Evolutionary conservation across 305 asterid species (phyloP).

Genomic region (Striga hermonthica): DNA sequence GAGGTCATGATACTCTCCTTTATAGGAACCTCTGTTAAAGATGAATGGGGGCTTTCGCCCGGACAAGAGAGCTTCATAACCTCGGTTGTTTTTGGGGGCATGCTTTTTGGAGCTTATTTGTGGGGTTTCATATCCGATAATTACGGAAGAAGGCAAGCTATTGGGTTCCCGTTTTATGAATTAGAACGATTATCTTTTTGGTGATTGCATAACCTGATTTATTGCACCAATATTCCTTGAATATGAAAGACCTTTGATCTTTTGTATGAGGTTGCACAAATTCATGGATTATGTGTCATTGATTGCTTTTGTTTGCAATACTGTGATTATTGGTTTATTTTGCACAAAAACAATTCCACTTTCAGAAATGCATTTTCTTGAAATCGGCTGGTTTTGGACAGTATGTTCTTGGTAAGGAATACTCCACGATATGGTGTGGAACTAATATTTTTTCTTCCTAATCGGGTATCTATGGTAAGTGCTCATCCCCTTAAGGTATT

Average conservation of each 20-base stretch:
- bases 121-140: slow-evolving; percentile 72
- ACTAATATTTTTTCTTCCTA: too few species aligned
- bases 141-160: slow-evolving; percentile 63
- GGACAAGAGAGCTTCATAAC: slow-evolving; percentile 61
- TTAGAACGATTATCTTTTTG: background rate
- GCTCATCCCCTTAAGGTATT: background rate
- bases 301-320: background rate
- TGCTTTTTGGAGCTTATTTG: slow-evolving; percentile 63
- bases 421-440: too few species aligned
- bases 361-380: too few species aligned
- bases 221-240: background rate
- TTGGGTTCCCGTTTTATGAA: slow-evolving; percentile 1
- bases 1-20: slow-evolving; percentile 78
- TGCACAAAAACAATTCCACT: too few species aligned
- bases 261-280: background rate
- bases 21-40: slow-evolving; percentile 66
- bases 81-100: slow-evolving; percentile 67
- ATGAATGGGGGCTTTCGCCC: slow-evolving; percentile 65
- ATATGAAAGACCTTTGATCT: background rate
- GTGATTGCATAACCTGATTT: background rate
- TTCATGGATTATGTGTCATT: background rate
- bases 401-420: too few species aligned
- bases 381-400: too few species aligned
- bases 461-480: too few species aligned
- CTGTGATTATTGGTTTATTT: too few species aligned